phyloP scores from a whole-genome alignment of 345 rosid genomes.

The Punica granatum region DNA sequence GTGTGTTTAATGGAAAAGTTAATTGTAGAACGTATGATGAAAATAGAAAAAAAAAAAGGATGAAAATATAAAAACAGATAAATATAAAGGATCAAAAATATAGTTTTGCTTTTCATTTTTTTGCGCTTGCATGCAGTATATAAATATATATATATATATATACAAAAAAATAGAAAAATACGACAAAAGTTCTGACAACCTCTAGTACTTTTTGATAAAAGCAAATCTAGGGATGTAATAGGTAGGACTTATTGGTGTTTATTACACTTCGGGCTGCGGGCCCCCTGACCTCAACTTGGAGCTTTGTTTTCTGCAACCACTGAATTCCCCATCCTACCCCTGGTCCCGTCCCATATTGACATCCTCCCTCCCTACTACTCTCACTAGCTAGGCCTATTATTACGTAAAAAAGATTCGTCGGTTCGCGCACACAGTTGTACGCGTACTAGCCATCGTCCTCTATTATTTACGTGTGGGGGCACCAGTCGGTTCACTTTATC shows the following conservation, averaged over 20 bases:
- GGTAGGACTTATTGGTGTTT: background rate
- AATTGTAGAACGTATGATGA: too few species aligned
- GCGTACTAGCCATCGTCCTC: too few species aligned
- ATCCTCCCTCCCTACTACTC: background rate
- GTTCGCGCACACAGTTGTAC: too few species aligned
- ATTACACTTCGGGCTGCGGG: background rate
- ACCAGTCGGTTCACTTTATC: too few species aligned
- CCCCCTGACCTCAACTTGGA: background rate
- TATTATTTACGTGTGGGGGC: too few species aligned
- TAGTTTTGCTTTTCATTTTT: too few species aligned
- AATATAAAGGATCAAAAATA: too few species aligned
- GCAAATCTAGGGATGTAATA: constrained; percentile 1
- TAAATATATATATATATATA: too few species aligned
- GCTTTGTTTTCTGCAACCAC: background rate
- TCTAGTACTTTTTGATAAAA: background rate
- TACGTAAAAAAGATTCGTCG: background rate
- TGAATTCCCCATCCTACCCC: background rate
- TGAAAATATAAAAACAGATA: too few species aligned
- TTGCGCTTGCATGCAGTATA: too few species aligned
- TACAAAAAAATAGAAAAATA: background rate
- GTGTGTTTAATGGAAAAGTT: too few species aligned
- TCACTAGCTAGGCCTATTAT: background rate
- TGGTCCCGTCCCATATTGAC: background rate
- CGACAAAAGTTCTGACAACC: background rate
- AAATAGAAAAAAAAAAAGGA: too few species aligned